Percentiles rank a stretch among this genome's conserved stretches.
phyloP scores from a whole-genome alignment of 2,329 filamentous ascomycete genomes.

The Aspergillus amoenus region DNA sequence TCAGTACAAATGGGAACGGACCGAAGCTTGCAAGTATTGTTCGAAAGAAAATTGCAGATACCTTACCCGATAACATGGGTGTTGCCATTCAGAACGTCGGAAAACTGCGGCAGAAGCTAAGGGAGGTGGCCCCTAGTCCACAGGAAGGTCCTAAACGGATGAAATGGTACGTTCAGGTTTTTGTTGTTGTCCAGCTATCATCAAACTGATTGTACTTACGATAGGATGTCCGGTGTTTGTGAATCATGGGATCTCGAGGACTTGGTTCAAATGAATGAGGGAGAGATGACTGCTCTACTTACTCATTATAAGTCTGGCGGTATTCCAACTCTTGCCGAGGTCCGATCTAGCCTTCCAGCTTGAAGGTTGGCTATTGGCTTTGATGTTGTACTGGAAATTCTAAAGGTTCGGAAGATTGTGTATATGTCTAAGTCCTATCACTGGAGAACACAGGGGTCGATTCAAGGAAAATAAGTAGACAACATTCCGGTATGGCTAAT shows the following conservation, averaged over 20 bases:
- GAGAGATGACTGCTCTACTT: constrained; percentile 81
- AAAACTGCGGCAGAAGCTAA: constrained; percentile 72
- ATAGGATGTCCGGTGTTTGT: constrained; percentile 88
- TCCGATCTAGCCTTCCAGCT: constrained; percentile 23
- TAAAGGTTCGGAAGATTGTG: neutral
- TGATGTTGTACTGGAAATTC: neutral
- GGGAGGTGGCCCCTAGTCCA: constrained; percentile 69
- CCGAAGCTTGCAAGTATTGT: constrained; percentile 87
- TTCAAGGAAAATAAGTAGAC: constrained; percentile 7
- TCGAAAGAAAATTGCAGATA: constrained; percentile 73
- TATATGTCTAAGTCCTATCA: constrained; percentile 11
- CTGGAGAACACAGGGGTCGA: neutral
- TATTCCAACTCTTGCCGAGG: constrained; percentile 38
- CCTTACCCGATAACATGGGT: constrained; percentile 75
- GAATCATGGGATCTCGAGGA: constrained; percentile 83
- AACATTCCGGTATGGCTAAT: constrained; percentile 16
- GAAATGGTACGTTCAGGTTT: constrained; percentile 66
- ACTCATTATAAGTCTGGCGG: constrained; percentile 61
- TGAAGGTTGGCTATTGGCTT: neutral
- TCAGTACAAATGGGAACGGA: constrained; percentile 96
- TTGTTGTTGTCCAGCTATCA: neutral
- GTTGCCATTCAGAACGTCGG: constrained; percentile 85
- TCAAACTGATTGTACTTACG: neutral
- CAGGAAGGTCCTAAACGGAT: constrained; percentile 84
- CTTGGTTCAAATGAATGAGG: constrained; percentile 75